Evolutionary conservation across 2,329 filamentous ascomycete genomes (phyloP).

Genomic region (Penicillium olsonii): DNA sequence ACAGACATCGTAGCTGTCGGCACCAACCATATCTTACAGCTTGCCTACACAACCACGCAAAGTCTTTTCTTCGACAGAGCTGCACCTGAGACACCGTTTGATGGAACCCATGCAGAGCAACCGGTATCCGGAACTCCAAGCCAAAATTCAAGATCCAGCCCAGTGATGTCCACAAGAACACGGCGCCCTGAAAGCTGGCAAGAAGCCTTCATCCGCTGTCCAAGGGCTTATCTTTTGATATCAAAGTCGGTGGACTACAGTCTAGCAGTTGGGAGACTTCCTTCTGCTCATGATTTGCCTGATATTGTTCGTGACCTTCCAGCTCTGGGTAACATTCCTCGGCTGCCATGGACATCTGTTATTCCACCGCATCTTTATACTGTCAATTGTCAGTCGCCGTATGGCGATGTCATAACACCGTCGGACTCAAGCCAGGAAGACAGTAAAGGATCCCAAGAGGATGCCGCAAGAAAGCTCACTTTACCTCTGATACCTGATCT

Average conservation of each 20-base stretch:
- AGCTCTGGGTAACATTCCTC: constrained; percentile 15
- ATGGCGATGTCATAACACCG: too few relatives aligned
- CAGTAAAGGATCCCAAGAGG: too few relatives aligned
- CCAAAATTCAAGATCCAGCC: neutral
- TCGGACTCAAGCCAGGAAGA: too few relatives aligned
- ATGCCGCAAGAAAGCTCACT: too few relatives aligned
- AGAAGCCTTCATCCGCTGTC: constrained; percentile 26
- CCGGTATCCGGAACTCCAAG: neutral
- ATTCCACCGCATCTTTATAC: neutral
- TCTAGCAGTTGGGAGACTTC: constrained; percentile 21
- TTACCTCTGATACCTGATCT: neutral
- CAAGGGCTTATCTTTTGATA: constrained; percentile 29
- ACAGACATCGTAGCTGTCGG: constrained; percentile 28
- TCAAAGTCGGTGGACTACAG: constrained; percentile 30
- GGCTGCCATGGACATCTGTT: constrained; percentile 23
- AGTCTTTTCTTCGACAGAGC: constrained; percentile 20
- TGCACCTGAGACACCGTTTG: neutral
- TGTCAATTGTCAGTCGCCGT: neutral
- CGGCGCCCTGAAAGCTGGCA: constrained; percentile 23
- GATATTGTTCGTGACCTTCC: constrained; percentile 23
- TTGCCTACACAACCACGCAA: constrained; percentile 27
- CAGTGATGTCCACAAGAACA: neutral
- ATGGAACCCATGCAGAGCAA: neutral
- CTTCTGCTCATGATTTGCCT: constrained; percentile 23
- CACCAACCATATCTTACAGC: constrained; percentile 28